A percentile compares a stretch with the other conserved stretches of the same genome.
Evolutionary conservation across 768 basidiomycete species (phyloP).

Genomic region (Boletellus ananas): DNA sequence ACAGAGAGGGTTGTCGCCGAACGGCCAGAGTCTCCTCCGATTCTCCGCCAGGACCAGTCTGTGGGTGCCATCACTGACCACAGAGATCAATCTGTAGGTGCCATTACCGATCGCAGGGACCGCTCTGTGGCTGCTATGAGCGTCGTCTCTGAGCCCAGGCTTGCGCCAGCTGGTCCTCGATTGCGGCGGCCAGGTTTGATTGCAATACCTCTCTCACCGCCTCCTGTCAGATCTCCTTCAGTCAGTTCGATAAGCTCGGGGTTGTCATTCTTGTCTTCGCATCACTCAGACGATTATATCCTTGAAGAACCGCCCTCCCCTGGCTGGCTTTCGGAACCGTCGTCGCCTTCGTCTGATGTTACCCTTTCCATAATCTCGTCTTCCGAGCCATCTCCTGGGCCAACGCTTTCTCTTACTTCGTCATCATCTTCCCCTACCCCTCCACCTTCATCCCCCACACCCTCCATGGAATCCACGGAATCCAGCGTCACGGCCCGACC

Average conservation of each 20-base stretch:
- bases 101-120: slow-evolving; percentile 41
- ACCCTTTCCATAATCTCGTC: slow-evolving; percentile 35
- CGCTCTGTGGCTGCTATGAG: slow-evolving; percentile 45
- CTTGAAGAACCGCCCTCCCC: slow-evolving; percentile 32
- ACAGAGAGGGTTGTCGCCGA: slow-evolving; percentile 15
- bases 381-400: slow-evolving; percentile 32
- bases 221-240: slow-evolving; percentile 39
- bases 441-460: slow-evolving; percentile 35
- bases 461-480: slow-evolving; percentile 29
- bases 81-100: slow-evolving; percentile 46
- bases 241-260: slow-evolving; percentile 34
- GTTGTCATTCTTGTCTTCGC: slow-evolving; percentile 50
- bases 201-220: slow-evolving; percentile 41
- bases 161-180: slow-evolving; percentile 25
- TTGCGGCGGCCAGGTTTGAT: slow-evolving; percentile 19
- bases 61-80: slow-evolving; percentile 42
- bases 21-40: slow-evolving; percentile 11
- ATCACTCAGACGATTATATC: slow-evolving; percentile 71
- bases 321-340: slow-evolving; percentile 33
- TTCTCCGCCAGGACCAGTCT: slow-evolving; percentile 37
- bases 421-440: slow-evolving; percentile 32
- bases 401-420: slow-evolving; percentile 39
- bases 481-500: slow-evolving; percentile 36
- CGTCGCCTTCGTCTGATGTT: slow-evolving; percentile 24
- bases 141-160: slow-evolving; percentile 32